A percentile compares a stretch with the other conserved stretches of the same genome.
Evolutionary conservation across 169 alveolate species (phyloP).

Genomic region (Theileria annulata): DNA sequence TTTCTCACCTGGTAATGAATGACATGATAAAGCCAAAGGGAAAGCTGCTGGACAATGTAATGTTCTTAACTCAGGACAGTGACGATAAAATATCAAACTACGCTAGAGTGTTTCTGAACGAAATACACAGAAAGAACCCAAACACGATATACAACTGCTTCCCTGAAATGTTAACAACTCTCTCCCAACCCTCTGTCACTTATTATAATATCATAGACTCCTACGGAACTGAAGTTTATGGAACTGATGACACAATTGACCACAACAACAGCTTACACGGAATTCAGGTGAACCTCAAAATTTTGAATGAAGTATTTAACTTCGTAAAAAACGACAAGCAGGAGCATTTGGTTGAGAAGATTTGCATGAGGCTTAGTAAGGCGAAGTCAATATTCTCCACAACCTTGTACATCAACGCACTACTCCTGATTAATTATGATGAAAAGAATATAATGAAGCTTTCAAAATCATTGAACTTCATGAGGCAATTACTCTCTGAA

Average conservation of each 20-base stretch:
- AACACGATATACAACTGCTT: constrained; percentile 66
- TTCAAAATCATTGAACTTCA: constrained; percentile 32
- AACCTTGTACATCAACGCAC: constrained; percentile 39
- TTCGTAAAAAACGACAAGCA: constrained; percentile 46
- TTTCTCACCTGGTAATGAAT: constrained; percentile 79
- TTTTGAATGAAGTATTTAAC: constrained; percentile 45
- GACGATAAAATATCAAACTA: constrained; percentile 67
- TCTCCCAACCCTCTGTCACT: constrained; percentile 37
- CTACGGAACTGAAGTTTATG: not conserved
- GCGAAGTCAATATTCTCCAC: constrained; percentile 27
- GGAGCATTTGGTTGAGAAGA: constrained; percentile 59
- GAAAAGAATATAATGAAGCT: constrained; percentile 52
- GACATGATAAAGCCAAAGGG: constrained; percentile 79
- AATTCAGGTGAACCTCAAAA: constrained; percentile 25
- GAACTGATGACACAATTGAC: not conserved
- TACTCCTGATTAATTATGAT: constrained; percentile 47
- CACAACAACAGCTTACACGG: constrained; percentile 1
- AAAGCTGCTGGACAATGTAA: constrained; percentile 70
- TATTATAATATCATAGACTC: not conserved
- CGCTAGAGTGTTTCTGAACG: constrained; percentile 71
- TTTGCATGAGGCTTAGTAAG: constrained; percentile 46
- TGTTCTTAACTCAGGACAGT: constrained; percentile 72
- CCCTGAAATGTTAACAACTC: constrained; percentile 67
- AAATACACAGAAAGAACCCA: constrained; percentile 61
- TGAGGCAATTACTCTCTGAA: constrained; percentile 42